Evolutionary conservation across 345 rosid species (phyloP), one percentile per base, ranked within the genome.

Genomic region (Isatis tinctoria): DNA sequence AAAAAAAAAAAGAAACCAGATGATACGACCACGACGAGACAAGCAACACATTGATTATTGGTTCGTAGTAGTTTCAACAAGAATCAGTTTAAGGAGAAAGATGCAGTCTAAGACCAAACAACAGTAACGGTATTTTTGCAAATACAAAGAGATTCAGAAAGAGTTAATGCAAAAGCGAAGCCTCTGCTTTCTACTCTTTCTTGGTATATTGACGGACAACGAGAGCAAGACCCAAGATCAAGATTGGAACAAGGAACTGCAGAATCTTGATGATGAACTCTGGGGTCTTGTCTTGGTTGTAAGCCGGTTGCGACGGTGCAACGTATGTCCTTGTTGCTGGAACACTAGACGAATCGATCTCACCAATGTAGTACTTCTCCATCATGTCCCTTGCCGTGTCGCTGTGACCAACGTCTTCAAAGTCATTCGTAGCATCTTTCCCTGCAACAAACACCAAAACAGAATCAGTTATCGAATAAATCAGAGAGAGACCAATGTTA

Each of bases 381-480:
- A 94, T 82, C 87, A 84, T 87, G 6, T 86, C 97, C 70, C 97
- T 82, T 1, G 99, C 99, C 0, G 86, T 59, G 52, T 95, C 99
- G 20, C 99, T 95, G 87, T 95, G 99, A 14, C 99, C 99, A 1
- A 88, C 91, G 52, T 91, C 97, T 85, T 91, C 97, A 74, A 94
- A 94, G 62, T 94, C 98, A 60, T 88, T 84, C 0, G 97, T 88
- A 11, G 93, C 99, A 80, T 95, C 97, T 81, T 90, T 88, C 64
- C 97, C 99, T 95, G 80, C 24, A 67, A 17, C 66, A 26, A 51
- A 30, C 28, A 67, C 45, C 41, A 49, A 12, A 44, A 12, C 24
- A 49, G n/a, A 60, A 75, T 36, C 36, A 45, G 27, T 36, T 52
- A 49, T 2, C 0, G 7, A 54, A 10, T 22, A 52, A 10, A 18